Evolutionary conservation across 1,284 basidiomycete species (phyloP).

Genomic region (Ganoderma sinense): DNA sequence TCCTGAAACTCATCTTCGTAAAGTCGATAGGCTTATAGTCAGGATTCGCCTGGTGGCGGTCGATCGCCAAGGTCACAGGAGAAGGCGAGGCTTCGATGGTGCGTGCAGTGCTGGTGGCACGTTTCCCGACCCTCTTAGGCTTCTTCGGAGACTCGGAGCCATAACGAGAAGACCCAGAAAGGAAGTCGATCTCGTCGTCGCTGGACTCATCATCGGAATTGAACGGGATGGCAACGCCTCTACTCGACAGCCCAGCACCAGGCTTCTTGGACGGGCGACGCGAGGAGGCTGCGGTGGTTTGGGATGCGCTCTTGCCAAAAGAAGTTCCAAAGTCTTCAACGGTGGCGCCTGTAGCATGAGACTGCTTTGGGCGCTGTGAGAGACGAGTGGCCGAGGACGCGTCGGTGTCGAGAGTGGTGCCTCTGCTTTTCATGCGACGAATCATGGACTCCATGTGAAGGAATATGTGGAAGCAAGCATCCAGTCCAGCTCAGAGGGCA

Average conservation of each 20-base stretch:
- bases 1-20: slow-evolving; percentile 29
- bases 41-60: slow-evolving; percentile 30
- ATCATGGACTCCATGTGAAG: slow-evolving; percentile 16
- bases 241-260: slow-evolving; percentile 10
- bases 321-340: slow-evolving; percentile 34
- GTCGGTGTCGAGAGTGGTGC: slow-evolving; percentile 27
- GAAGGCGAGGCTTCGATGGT: slow-evolving; percentile 9
- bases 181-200: slow-evolving; percentile 33
- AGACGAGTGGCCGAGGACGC: slow-evolving; percentile 28
- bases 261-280: slow-evolving; percentile 2
- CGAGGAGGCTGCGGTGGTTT: slow-evolving; percentile 11
- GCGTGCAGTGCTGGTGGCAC: slow-evolving; percentile 2
- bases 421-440: slow-evolving; percentile 16
- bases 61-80: slow-evolving; percentile 24
- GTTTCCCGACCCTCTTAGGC: slow-evolving; percentile 9
- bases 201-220: slow-evolving; percentile 15
- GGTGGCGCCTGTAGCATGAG: slow-evolving; percentile 15
- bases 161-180: slow-evolving; percentile 25
- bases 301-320: slow-evolving; percentile 21
- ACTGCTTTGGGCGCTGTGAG: slow-evolving; percentile 17
- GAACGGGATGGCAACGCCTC: slow-evolving; percentile 5
- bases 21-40: slow-evolving; percentile 23
- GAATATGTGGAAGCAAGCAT: background rate
- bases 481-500: background rate
- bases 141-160: slow-evolving; percentile 21